A percentile compares a stretch with the other conserved stretches of the same genome.
phyloP scores from a whole-genome alignment of 2,329 filamentous ascomycete genomes.

The Coleophoma eucalyptorum region DNA sequence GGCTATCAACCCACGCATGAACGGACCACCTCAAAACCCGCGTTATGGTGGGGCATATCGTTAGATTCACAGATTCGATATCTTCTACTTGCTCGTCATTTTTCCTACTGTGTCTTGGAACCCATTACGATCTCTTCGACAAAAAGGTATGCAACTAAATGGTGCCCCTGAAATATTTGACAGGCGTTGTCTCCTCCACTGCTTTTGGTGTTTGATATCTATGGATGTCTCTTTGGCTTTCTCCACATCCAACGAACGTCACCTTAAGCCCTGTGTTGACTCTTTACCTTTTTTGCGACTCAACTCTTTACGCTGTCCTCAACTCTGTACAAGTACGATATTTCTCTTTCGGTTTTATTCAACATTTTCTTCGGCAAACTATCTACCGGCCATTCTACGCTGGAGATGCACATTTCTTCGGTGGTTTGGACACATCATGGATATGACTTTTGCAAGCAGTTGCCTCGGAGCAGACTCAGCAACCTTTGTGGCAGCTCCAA shows the following conservation, averaged over 20 bases:
- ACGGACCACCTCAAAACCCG: slow-evolving; percentile 51
- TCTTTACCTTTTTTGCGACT: slow-evolving; percentile 8
- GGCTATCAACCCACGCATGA: slow-evolving; percentile 39
- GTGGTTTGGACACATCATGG: slow-evolving; percentile 59
- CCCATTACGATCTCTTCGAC: slow-evolving; percentile 24
- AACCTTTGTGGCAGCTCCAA: slow-evolving; percentile 15
- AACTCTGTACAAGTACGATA: slow-evolving; percentile 21
- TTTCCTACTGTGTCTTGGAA: slow-evolving; percentile 22
- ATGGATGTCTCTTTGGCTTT: slow-evolving; percentile 27
- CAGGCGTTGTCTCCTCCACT: slow-evolving; percentile 21
- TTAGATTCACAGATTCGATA: slow-evolving; percentile 29
- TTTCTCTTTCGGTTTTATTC: slow-evolving; percentile 26
- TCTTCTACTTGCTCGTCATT: slow-evolving; percentile 19
- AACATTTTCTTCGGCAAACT: slow-evolving; percentile 29
- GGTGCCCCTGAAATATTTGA: slow-evolving; percentile 27
- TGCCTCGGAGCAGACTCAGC: slow-evolving; percentile 16
- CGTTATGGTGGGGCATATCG: slow-evolving; percentile 58
- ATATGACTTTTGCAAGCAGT: slow-evolving; percentile 50
- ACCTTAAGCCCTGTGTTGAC: slow-evolving; percentile 23
- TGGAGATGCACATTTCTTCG: slow-evolving; percentile 42
- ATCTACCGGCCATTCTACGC: slow-evolving; percentile 50
- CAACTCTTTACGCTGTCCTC: slow-evolving; percentile 12
- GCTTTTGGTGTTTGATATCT: slow-evolving; percentile 29
- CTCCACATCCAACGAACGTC: slow-evolving; percentile 23
- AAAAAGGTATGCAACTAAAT: slow-evolving; percentile 23